Evolutionary conservation across 495 filamentous ascomycete genomes (phyloP).

Genomic region (Podospora appendiculata): DNA sequence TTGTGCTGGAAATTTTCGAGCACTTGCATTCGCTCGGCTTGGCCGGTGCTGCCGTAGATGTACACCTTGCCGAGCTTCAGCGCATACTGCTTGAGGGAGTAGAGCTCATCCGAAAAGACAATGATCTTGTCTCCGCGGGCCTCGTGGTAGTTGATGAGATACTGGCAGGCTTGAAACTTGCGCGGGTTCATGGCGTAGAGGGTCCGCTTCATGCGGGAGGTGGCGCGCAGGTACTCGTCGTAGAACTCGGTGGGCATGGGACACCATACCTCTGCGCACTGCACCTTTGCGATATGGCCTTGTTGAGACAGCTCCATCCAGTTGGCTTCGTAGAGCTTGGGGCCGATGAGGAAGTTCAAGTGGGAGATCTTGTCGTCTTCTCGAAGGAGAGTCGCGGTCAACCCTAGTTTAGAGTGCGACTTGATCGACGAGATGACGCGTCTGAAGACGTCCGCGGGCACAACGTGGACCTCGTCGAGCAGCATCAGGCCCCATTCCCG

Average conservation of each 20-base stretch:
- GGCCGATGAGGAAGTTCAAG: conserved; percentile 95
- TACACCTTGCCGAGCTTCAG: conserved; percentile 78
- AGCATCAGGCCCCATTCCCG: conserved; percentile 98
- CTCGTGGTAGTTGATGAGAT: conserved; percentile 97
- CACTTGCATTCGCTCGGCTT: conserved; percentile 80
- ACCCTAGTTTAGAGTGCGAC: conserved; percentile 90
- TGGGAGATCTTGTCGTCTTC: conserved; percentile 98
- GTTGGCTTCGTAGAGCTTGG: conserved; percentile 96
- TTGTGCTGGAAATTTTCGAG: conserved; percentile 97
- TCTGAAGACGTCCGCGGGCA: conserved; percentile 91
- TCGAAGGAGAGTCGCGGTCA: conserved; percentile 89
- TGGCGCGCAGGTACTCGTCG: conserved; percentile 68
- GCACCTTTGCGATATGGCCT: conserved; percentile 94
- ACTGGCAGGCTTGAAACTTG: conserved; percentile 95
- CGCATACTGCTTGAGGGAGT: conserved; percentile 81
- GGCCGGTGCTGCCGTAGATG: conserved; percentile 86
- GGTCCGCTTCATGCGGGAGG: conserved; percentile 50
- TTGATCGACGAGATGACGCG: conserved; percentile 87
- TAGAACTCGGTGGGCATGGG: conserved; percentile 99
- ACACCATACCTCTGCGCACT: conserved; percentile 98
- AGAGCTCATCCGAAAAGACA: conserved; percentile 98
- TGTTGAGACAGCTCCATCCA: conserved; percentile 98
- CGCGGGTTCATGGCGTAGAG: conserved; percentile 96
- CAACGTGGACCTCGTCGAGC: conserved; percentile 96
- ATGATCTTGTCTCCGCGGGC: conserved; percentile 96